Evolutionary conservation across 257 asterid genomes (phyloP).

Genomic region (Coffea canephora): DNA sequence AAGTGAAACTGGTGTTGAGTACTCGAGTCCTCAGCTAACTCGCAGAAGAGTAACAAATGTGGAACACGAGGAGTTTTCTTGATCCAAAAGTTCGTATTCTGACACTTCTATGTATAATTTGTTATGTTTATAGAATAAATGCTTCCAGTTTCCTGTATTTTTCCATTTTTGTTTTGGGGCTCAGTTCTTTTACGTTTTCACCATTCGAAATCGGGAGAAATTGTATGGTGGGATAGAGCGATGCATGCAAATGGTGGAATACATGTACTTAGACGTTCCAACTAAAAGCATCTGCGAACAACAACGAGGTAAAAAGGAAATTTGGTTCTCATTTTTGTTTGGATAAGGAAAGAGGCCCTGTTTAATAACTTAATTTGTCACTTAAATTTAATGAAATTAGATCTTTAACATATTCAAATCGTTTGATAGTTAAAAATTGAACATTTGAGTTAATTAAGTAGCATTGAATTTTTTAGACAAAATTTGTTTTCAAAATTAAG

Average conservation of each 20-base stretch:
- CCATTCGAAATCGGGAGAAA: neutral
- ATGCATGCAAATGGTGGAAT: neutral
- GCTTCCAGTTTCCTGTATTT: neutral
- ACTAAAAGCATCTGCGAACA: no score
- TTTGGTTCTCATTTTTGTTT: no score
- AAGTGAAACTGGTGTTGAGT: slow-evolving; percentile 25
- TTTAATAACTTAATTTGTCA: no score
- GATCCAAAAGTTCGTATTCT: neutral
- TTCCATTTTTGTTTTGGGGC: neutral
- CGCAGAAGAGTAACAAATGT: slow-evolving; percentile 26
- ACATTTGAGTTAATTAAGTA: no score
- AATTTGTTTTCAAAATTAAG: no score
- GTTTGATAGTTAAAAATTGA: no score
- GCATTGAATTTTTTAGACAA: no score
- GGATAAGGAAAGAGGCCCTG: no score
- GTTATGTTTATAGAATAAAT: neutral
- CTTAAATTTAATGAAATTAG: no score
- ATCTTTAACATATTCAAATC: no score
- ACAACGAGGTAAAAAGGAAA: no score
- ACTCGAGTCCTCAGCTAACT: slow-evolving; percentile 20
- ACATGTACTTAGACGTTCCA: no score
- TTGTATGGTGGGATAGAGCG: neutral
- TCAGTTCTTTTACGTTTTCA: neutral
- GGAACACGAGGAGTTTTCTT: slow-evolving; percentile 25
- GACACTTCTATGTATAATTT: neutral